Base-by-base conservation (phyloP, 352 stramenopile species). In the Thalassiosira hispida region DNA sequence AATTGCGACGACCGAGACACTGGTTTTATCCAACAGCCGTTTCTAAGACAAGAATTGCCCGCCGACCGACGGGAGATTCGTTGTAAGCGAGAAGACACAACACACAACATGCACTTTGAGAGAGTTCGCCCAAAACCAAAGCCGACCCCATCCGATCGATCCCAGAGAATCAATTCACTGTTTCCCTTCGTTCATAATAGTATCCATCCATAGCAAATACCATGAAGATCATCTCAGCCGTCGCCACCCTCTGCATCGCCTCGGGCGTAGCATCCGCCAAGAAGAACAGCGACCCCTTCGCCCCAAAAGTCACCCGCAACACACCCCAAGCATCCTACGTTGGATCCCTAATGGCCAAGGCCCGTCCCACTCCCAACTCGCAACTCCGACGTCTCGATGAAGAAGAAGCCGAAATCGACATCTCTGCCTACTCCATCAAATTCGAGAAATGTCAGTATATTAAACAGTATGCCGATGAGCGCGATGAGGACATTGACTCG, bases 401-500 rank as follows among this genome's bases (percentile, higher is more conserved):
- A 46, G 77, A 88, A 23, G 73, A 86, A 11, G 38, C 49, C 7
- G 44, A 84, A 16, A 73, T 91, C 55, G 85, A 94, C 61, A 84
- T 94, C 52, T 79, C 79, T 3, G 56, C 56, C 2, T 91, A 91
- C 62, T 85, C 79, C 23, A 57, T 91, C 62, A 81, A 81, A 49
- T 75, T 75, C 40, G 71, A 73, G 31, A 79, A 79, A 51, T 94
- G 89, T 53, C 85, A 91, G 65, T 88, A 90, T 46, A 75, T 91
- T 20, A 91, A 91, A 56, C 59, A 85, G 51, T 93, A 87, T 49
- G 56, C 81, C 46, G 81, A 84, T 18, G 81, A 90, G 4, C 35
- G 53, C 27, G 56, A 74, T 23, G 49, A 72, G 8, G 29, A 44
- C 11, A 56, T 44, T 25, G 33, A 76, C 33, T 18, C 47, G 22